These are phyloP conservation scores for Paracoccidioides brasiliensis DNA, from an alignment of 2,329 filamentous ascomycete genomes.

Conservation along the genomic window DNA sequence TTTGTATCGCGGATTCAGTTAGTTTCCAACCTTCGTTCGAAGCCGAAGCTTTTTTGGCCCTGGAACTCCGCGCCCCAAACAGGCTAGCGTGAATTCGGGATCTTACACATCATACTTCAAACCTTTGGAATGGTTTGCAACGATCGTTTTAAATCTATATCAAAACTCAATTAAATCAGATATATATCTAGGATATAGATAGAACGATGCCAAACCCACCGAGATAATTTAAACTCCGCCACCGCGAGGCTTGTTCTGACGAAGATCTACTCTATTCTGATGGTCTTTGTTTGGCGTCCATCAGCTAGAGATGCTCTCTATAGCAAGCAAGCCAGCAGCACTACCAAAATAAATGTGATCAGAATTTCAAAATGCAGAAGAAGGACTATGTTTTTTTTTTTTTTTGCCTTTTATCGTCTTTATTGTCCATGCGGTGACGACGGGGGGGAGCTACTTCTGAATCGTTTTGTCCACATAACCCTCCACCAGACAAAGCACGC, in stretches of 20 bases:
- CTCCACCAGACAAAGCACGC: not conserved
- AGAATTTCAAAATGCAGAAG: no score
- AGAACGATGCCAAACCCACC: not conserved
- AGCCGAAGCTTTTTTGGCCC: not conserved
- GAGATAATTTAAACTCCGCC: not conserved
- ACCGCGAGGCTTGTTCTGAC: not conserved
- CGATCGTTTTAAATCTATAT: not conserved
- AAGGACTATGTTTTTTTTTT: no score
- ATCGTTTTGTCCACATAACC: not conserved
- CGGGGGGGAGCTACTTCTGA: not conserved
- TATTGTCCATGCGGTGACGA: no score
- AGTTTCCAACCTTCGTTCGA: not conserved
- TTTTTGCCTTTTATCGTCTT: no score
- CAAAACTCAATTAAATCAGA: not conserved
- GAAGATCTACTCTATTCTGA: not conserved
- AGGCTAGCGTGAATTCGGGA: not conserved
- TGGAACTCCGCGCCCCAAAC: not conserved
- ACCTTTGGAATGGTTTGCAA: no score
- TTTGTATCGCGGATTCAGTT: not conserved
- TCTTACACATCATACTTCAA: not conserved
- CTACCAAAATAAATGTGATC: no score
- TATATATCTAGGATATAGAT: not conserved
- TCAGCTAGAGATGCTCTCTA: no score
- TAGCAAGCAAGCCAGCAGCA: no score
- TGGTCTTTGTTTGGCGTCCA: no score